Evolutionary conservation across 352 stramenopile species (phyloP), one percentile per base, ranked within the genome.

Genomic region (Globisporangium rhizosaccharum): DNA sequence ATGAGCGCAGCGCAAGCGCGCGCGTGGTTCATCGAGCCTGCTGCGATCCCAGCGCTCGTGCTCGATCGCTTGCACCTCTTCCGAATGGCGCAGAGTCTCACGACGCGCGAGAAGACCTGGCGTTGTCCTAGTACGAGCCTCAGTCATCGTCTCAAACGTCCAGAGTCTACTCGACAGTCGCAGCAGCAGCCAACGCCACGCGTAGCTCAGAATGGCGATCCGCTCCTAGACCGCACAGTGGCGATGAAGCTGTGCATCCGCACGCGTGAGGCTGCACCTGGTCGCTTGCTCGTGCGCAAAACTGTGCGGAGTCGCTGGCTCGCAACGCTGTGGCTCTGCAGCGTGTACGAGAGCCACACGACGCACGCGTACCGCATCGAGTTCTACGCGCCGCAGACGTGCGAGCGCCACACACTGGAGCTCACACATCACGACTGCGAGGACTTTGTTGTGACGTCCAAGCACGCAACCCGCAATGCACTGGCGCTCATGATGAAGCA

Each of bases 61-160:
- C 75, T 92, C 33, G 79, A 90, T 57, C 74, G 82, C 7, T 52
- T 92, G 14, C 78, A 80, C 57, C 51, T 92, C 4, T 90, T 75
- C 55, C 66, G 69, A 6, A 18, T 61, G 18, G 47, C 62, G 10
- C 65, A 66, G 17, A 77, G 51, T 23, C 55, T 51, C n/a, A 30
- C 41, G 0, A 47, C 41, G 20, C 59, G 44, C 1, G 50, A 63
- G 7, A 60, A 61, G 28, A 39, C 33, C 33, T 39, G 17, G 17
- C 4, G 1, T 17, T 3, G 12, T 36, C 7, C 12, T 15, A 4
- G 41, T n/a, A 8, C 41, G 5, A 14, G 36, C 36, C 9, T 36
- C 18, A 30, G 11, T 14, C 33, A 12, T 12, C 33, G 33, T 10
- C 33, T 39, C 33, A 39, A 39, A 10, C 5, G 8, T 12, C 10